Evolutionary conservation across 306 rosid species (phyloP).

Genomic region (Amphicarpaea edgeworthii): DNA sequence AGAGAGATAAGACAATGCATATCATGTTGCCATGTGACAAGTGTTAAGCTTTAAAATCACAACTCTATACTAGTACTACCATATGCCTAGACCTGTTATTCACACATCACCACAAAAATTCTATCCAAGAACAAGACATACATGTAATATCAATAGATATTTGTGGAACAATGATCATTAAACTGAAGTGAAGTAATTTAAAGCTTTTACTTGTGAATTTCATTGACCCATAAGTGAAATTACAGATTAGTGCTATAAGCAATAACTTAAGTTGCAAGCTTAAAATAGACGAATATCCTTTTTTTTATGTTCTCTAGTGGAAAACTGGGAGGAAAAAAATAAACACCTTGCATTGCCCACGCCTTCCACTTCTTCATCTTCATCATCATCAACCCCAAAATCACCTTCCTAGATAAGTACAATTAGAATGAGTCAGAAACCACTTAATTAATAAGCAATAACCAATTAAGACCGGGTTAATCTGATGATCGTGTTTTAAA

Average conservation of each 20-base stretch:
- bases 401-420: conserved; percentile 61
- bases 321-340: conserved; percentile 19
- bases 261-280: conserved; percentile 29
- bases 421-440: conserved; percentile 35
- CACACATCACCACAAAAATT: not conserved
- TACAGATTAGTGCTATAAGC: not conserved
- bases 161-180: conserved; percentile 19
- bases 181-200: conserved; percentile 15
- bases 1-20: conserved; percentile 3
- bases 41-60: conserved; percentile 20
- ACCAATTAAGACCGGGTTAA: not conserved
- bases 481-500: not conserved
- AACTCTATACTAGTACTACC: not conserved
- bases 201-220: not conserved
- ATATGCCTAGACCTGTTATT: not conserved
- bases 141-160: not conserved
- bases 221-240: conserved; percentile 23
- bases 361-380: conserved; percentile 58
- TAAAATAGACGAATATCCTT: conserved; percentile 10
- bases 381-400: conserved; percentile 59
- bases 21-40: conserved; percentile 11
- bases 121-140: conserved; percentile 20
- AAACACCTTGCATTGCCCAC: conserved; percentile 65
- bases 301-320: not conserved
- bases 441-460: not conserved